Evolutionary conservation across 208 protist species (phyloP), one percentile per base, ranked within the genome.

Genomic region (Giardia muris): DNA sequence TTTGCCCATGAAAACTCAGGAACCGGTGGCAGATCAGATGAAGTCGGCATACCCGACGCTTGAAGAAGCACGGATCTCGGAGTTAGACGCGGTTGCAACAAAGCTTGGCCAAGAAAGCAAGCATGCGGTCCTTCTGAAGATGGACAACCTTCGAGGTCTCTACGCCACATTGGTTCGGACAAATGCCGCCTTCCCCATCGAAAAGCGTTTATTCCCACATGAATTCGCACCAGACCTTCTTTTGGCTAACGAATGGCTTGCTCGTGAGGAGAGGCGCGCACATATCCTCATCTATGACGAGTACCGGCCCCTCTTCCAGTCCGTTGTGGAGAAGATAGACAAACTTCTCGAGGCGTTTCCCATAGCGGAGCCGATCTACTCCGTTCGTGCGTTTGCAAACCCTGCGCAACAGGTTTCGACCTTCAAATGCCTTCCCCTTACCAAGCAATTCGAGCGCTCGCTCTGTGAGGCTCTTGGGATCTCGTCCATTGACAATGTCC

Each of bases 391-490:
- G 4, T 89, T 89, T 89, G 4, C 86, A 44, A 46, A 10, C 19
- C 22, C 86, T 89, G 42, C 86, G 4, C 19, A 19, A 46, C 42
- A 10, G 19, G 86, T 89, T 89, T 45, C 4, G 3, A 46, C 86
- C n/a, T 89, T 89, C 42, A 89, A 44, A 43, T 89, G n/a, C 39
- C 3, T 45, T 89, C 86, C 86, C 4, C 45, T 89, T 10, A 10
- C 19, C 45, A 43, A 89, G 22, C 4, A 89, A 4, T 89, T 89
- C 42, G 86, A 89, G 45, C n/a, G 42, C 86, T 4, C 4, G 45
- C 86, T 89, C 45, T 89, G 86, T 89, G 42, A 89, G 42, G 86
- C 22, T 89, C 42, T 89, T 10, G 86, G 86, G 39, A 44, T 89
- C n/a, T 22, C 4, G 45, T 89, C 86, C 45, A 10, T 89, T 46